Evolutionary conservation across 352 stramenopile genomes (phyloP).

Genomic region (Phytophthora gonapodyides): DNA sequence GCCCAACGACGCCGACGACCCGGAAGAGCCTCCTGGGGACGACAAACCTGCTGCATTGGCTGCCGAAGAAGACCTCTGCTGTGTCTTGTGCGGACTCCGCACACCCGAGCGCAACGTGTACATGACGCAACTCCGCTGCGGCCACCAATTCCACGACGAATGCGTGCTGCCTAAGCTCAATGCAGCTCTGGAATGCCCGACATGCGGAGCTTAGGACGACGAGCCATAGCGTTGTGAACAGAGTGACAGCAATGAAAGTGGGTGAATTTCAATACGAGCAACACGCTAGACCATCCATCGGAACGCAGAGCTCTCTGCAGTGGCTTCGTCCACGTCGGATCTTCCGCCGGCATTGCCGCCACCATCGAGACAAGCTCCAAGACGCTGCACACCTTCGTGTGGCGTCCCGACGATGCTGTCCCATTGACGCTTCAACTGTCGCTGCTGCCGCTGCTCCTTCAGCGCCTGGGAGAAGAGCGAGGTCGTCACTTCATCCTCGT

Average conservation of each 20-base stretch:
- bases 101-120: constrained; percentile 35
- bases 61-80: background rate
- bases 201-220: constrained; percentile 27
- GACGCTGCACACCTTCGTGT: no score
- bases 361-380: no score
- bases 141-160: constrained; percentile 66
- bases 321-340: no score
- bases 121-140: constrained; percentile 47
- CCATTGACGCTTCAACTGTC: constrained; percentile 1
- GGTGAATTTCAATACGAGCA: no score
- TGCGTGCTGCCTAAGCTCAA: constrained; percentile 59
- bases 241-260: no score
- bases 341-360: no score
- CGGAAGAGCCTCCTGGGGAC: background rate
- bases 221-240: background rate
- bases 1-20: background rate
- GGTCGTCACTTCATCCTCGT: constrained; percentile 35
- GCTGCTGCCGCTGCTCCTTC: constrained; percentile 19
- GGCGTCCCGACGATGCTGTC: background rate
- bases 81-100: constrained; percentile 13
- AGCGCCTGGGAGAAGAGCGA: constrained; percentile 29
- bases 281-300: no score
- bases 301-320: no score
- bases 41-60: background rate
- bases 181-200: constrained; percentile 43